Base-by-base conservation (phyloP, 805 yeast genomes). In the Pichia nakasei region DNA sequence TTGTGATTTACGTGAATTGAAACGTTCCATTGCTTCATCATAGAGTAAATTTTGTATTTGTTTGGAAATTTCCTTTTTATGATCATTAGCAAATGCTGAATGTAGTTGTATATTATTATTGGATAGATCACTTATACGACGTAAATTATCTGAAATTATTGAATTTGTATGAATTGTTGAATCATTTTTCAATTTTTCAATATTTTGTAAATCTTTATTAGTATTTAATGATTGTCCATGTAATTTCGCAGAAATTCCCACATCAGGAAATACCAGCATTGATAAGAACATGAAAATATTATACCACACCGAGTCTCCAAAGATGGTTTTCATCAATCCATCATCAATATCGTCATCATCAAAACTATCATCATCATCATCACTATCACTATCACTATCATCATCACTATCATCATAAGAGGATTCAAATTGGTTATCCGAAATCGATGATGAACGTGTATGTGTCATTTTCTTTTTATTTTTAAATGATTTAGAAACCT, bases 1-100 rank as follows among this genome's bases (percentile, higher is more conserved):
- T 48, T 75, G 72, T 24, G 72, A 63, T 51, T 87, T 79, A 18
- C 93, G 68, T 33, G 71, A 65, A 47, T 81, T 73, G 59, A 86
- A 79, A 47, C 72, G 72, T 32, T 67, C 71, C 59, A 83, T 70
- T 42, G 80, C 76, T 43, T 80, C 82, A 29, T 69, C 69, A 48
- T 81, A 85, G 46, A 84, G 64, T 19, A 55, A 45, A 27, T 57
- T 47, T 46, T 61, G 66, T 21, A 61, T 53, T 41, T 58, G 60
- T 31, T 56, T 51, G 1, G 63, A 59, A n/a, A 58, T 53, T 21
- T 56, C 56, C 3, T 32, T 32, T 22, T 38, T 43, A 22, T 22
- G 38, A 20, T 42, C 42, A 17, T 47, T 50, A 13, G 40, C 46
- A 5, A 43, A 39, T 5, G 34, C 22, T 1, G 41, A 12, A 11